Conservation (phyloP, 805 yeast genomes). For the Isabelozyma pseudorhagii region DNA sequence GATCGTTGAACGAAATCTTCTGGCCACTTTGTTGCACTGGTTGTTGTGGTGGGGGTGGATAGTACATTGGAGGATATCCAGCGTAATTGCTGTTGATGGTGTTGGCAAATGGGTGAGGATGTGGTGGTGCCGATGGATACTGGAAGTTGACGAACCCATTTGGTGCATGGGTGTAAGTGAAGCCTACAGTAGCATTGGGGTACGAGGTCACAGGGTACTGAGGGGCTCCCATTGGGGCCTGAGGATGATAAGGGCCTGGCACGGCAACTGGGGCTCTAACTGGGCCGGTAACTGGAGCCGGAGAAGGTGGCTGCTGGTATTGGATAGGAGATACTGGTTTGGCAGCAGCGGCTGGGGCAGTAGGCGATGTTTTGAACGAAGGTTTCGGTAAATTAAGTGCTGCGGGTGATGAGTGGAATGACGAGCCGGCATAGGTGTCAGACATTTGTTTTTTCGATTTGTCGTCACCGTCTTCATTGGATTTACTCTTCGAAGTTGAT, state of each 20-base stretch:
- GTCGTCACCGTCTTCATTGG: neutral
- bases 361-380: conserved; percentile 37
- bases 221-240: conserved; percentile 1
- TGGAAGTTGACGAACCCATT: conserved; percentile 32
- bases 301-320: conserved; percentile 12
- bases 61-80: conserved; percentile 6
- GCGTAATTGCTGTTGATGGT: conserved; percentile 3
- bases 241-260: neutral
- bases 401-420: conserved; percentile 55
- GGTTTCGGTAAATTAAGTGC: conserved; percentile 57
- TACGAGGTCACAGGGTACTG: conserved; percentile 4
- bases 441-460: conserved; percentile 4
- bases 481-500: conserved; percentile 1
- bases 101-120: neutral
- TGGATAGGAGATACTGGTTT: conserved; percentile 20
- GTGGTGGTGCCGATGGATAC: conserved; percentile 12
- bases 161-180: conserved; percentile 21
- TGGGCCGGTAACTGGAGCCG: conserved; percentile 2
- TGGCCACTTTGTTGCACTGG: conserved; percentile 22
- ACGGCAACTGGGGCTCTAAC: conserved; percentile 1
- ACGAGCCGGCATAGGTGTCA: conserved; percentile 52
- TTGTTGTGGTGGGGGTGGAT: conserved; percentile 2
- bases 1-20: conserved; percentile 38
- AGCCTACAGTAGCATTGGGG: conserved; percentile 22
- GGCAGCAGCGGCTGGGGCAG: conserved; percentile 4